These are phyloP conservation scores for Cerrena zonata DNA, from an alignment of 1,284 basidiomycete genomes.

Conservation along the genomic window DNA sequence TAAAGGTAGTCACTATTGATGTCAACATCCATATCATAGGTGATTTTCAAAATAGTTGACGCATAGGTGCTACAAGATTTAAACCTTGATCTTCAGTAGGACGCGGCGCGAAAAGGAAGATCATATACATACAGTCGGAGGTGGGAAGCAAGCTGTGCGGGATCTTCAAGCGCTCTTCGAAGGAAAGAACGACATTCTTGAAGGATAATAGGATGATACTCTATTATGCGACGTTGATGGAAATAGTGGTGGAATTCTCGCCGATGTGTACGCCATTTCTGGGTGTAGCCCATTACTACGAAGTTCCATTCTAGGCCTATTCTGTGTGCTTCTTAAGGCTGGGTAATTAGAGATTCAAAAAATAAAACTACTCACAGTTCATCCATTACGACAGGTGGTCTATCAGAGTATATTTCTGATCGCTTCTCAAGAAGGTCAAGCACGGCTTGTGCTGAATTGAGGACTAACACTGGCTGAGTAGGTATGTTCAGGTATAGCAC, in stretches of 20 bases:
- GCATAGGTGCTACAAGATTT: constrained; percentile 1
- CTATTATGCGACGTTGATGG: constrained; percentile 5
- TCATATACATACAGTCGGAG: constrained; percentile 19
- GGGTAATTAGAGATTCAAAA: background rate
- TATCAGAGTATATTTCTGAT: constrained; percentile 6
- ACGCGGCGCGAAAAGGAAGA: constrained; percentile 1
- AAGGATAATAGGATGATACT: constrained; percentile 14
- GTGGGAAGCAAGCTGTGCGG: constrained; percentile 12
- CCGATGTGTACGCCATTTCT: constrained; percentile 25
- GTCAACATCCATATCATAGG: constrained; percentile 5
- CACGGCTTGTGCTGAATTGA: background rate
- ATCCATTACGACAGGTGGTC: background rate
- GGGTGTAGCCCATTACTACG: constrained; percentile 24
- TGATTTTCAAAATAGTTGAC: constrained; percentile 4
- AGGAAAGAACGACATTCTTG: constrained; percentile 16
- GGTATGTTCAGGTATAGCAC: constrained; percentile 1
- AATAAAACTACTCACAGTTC: constrained; percentile 1
- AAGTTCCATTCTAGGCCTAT: constrained; percentile 25
- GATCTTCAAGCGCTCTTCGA: constrained; percentile 14
- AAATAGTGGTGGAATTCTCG: constrained; percentile 19
- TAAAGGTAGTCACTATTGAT: constrained; percentile 2
- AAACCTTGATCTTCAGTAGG: background rate
- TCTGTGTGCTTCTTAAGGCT: background rate
- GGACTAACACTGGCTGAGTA: background rate
- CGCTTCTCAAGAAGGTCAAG: constrained; percentile 5